Base-by-base conservation (phyloP, 1,284 basidiomycete species). In the Hymenochaete sp. region DNA sequence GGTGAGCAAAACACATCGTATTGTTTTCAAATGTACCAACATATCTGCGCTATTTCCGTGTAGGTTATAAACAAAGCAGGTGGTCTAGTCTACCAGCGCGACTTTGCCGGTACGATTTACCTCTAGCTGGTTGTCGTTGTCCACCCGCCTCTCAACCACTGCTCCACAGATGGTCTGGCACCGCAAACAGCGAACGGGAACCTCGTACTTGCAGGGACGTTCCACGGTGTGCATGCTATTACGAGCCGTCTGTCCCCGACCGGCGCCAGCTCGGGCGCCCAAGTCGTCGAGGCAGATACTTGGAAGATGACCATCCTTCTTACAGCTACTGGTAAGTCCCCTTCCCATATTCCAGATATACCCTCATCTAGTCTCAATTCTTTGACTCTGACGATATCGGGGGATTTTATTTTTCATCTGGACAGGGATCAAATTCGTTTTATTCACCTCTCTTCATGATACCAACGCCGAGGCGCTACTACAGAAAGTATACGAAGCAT, bases 51-150 rank as follows among this genome's bases (percentile, higher is more conserved):
- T n/a, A n/a, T n/a, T n/a, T n/a, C n/a, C 44, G 10, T 47, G 19
- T 49, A 88, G 93, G 86, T 98, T 51, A 97, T 98, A 61, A 98
- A 98, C 68, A 98, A 98, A 70, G 96, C 96, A 13, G 95, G 95
- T 21, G 96, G 95, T 13, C 77, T 98, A 32, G 87, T 98, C 49
- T 98, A 93, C 66, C 88, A 93, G 57, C 77, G 89, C 49, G 90
- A 83, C 57, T 93, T 95, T 61, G 79, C 83, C 65, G 87, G 92
- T 86, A 52, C 49, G 71, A 64, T n/a, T 4, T 37, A 42, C 28
- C 14, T 31, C 28, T 31, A 10, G 28, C 10, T 14, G 28, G 9
- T 14, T 31, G 14, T 31, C 28, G 9, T 31, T 10, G 9, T 35
- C 31, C 47, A 40, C 44, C 49, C 48, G 48, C 51, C 53, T 51